These are phyloP conservation scores for Schizophyllum commune DNA, from an alignment of 1,284 basidiomycete genomes.

Conservation along the genomic window DNA sequence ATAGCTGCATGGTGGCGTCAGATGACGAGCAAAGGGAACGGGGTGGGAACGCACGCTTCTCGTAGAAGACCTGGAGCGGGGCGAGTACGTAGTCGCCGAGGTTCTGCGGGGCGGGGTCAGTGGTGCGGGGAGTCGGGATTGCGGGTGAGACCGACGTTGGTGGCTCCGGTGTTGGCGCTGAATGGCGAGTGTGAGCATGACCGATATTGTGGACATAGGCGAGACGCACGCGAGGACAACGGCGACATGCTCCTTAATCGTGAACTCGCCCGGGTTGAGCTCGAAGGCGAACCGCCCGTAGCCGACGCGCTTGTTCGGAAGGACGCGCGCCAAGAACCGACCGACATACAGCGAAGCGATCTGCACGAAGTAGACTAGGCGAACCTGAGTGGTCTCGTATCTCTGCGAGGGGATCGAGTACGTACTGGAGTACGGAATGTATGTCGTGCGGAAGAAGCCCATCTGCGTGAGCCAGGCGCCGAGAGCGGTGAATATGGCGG, in stretches of 20 bases:
- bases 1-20: not conserved
- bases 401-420: no score
- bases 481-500: slow-evolving; percentile 16
- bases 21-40: not conserved
- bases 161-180: not conserved
- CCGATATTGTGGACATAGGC: not conserved
- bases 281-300: slow-evolving; percentile 15
- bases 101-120: not conserved
- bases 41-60: not conserved
- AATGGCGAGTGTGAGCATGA: not conserved
- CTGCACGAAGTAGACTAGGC: slow-evolving; percentile 18
- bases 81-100: slow-evolving; percentile 16
- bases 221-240: not conserved
- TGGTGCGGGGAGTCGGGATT: not conserved
- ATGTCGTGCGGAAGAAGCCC: slow-evolving; percentile 20
- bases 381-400: not conserved
- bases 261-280: slow-evolving; percentile 28
- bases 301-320: slow-evolving; percentile 15
- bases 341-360: slow-evolving; percentile 17
- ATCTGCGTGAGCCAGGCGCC: slow-evolving; percentile 20
- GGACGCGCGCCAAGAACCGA: slow-evolving; percentile 13
- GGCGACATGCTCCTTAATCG: slow-evolving; percentile 55
- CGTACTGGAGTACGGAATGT: slow-evolving; percentile 17
- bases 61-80: not conserved
- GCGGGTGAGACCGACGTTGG: slow-evolving; percentile 8